These are phyloP conservation scores for Cenchrus americanus DNA, from an alignment of 176 grass and related monocot genomes.

Conservation along the genomic window DNA sequence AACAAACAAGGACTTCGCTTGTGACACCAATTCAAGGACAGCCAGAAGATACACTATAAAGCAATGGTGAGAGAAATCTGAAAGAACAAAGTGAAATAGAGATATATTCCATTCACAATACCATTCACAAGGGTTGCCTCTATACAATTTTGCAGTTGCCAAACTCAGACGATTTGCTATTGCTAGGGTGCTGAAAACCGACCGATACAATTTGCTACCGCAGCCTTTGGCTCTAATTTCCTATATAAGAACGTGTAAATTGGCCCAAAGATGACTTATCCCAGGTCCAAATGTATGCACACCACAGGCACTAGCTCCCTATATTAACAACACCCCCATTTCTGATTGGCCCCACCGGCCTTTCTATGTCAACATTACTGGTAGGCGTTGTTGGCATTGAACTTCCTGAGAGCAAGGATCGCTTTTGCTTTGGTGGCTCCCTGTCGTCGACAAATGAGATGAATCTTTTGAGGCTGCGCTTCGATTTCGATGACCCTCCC, in stretches of 20 bases:
- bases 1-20: not conserved
- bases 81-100: not conserved
- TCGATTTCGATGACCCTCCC: conserved; percentile 8
- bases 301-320: conserved; percentile 16
- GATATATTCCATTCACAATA: conserved; percentile 31
- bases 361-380: conserved; percentile 26
- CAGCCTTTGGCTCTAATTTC: conserved; percentile 22
- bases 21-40: not conserved
- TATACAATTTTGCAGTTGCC: conserved; percentile 42
- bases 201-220: not conserved
- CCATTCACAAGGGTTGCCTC: conserved; percentile 21
- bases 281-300: conserved; percentile 27
- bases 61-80: not conserved
- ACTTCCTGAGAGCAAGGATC: conserved; percentile 12
- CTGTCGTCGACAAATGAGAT: conserved; percentile 67
- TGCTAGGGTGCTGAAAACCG: not conserved
- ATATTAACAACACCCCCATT: conserved; percentile 20
- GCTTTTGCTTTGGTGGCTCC: conserved; percentile 41
- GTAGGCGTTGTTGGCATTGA: not conserved
- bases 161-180: not conserved
- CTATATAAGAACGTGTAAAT: conserved; percentile 10
- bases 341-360: conserved; percentile 19
- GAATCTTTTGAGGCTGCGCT: conserved; percentile 47
- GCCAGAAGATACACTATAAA: not conserved
- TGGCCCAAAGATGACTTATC: not conserved